Percentiles rank a stretch among this genome's conserved stretches.
These are phyloP conservation scores for Sutorius australiensis DNA, from an alignment of 768 basidiomycete species.

Conservation along the genomic window DNA sequence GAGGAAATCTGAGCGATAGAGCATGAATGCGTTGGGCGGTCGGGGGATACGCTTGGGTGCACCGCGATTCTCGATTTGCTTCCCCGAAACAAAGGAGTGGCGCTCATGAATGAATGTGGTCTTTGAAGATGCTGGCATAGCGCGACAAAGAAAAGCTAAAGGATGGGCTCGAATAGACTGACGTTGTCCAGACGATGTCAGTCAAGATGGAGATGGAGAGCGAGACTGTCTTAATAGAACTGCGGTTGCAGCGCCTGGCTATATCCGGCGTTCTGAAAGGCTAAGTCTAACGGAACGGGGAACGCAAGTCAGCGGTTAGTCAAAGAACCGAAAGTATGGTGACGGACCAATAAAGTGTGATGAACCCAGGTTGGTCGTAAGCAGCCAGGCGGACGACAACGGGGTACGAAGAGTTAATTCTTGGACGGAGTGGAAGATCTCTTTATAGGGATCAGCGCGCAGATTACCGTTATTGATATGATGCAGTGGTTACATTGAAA, in stretches of 20 bases:
- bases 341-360: constrained; percentile 9
- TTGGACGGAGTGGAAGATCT: not conserved
- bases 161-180: not conserved
- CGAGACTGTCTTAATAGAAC: not conserved
- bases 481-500: constrained; percentile 13
- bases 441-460: constrained; percentile 16
- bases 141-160: not conserved
- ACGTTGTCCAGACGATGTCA: not conserved
- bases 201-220: not conserved
- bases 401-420: not conserved
- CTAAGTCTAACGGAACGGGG: not conserved
- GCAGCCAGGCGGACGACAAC: constrained; percentile 13
- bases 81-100: constrained; percentile 4
- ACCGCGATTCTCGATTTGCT: not conserved
- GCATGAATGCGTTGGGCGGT: constrained; percentile 55
- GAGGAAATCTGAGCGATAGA: constrained; percentile 52
- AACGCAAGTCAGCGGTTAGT: not conserved
- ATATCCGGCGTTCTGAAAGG: not conserved
- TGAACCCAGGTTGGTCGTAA: constrained; percentile 1
- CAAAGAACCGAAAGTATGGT: not conserved
- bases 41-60: constrained; percentile 38
- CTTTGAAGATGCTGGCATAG: constrained; percentile 9
- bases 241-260: not conserved
- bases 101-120: not conserved
- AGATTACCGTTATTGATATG: not conserved